A percentile compares a stretch with the other conserved stretches of the same genome.
phyloP scores from a whole-genome alignment of 768 basidiomycete genomes.

The Boletus edulis region DNA sequence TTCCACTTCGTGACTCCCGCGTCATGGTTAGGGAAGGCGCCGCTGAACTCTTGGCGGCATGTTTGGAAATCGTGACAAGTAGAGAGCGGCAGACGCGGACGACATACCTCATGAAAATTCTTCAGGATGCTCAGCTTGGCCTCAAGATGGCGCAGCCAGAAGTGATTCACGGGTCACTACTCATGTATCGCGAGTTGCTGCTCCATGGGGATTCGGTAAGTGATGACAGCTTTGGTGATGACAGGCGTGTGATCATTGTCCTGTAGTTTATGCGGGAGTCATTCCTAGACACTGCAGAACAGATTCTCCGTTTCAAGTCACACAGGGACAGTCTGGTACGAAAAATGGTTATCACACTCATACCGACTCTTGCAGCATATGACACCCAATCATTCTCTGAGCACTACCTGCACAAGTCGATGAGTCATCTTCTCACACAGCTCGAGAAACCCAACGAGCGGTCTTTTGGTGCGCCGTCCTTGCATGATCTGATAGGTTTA shows the following conservation, averaged over 20 bases:
- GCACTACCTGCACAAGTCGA: slow-evolving; percentile 88
- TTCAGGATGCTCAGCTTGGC: slow-evolving; percentile 83
- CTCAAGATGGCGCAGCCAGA: slow-evolving; percentile 80
- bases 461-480: slow-evolving; percentile 60
- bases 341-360: slow-evolving; percentile 93
- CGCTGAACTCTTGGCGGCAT: slow-evolving; percentile 89
- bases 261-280: slow-evolving; percentile 82
- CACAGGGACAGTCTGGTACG: slow-evolving; percentile 87
- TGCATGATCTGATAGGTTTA: slow-evolving; percentile 8
- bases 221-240: slow-evolving; percentile 1
- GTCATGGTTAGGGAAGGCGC: slow-evolving; percentile 92
- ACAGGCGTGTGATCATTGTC: neutral
- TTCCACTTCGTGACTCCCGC: slow-evolving; percentile 84
- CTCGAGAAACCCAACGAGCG: slow-evolving; percentile 88
- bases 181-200: slow-evolving; percentile 89
- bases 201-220: slow-evolving; percentile 93
- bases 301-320: slow-evolving; percentile 83
- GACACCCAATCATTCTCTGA: slow-evolving; percentile 91
- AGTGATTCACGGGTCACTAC: slow-evolving; percentile 86
- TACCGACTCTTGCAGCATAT: slow-evolving; percentile 92
- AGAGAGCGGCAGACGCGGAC: slow-evolving; percentile 67
- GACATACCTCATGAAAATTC: slow-evolving; percentile 74
- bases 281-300: slow-evolving; percentile 84
- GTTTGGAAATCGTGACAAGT: slow-evolving; percentile 80
- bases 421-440: slow-evolving; percentile 87